These are phyloP conservation scores for Pseudogymnoascus sp. DNA, from an alignment of 2,329 filamentous ascomycete species.

Conservation along the genomic window DNA sequence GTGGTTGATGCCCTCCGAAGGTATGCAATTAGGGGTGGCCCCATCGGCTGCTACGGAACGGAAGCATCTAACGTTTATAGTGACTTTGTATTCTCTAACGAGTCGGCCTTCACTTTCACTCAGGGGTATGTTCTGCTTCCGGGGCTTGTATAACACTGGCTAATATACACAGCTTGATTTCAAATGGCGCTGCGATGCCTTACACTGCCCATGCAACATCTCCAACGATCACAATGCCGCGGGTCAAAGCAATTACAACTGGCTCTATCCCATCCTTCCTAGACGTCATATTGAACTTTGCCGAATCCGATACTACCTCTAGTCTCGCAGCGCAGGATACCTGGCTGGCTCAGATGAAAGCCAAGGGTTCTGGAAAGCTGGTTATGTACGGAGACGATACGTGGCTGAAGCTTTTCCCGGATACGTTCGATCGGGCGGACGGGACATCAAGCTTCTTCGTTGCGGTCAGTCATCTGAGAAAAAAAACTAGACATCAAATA, in stretches of 20 bases:
- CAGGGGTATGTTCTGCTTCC: constrained; percentile 55
- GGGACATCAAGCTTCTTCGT: constrained; percentile 98
- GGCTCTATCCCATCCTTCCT: constrained; percentile 97
- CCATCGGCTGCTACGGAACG: not conserved
- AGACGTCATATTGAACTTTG: constrained; percentile 92
- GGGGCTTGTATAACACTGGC: constrained; percentile 4
- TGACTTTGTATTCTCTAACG: constrained; percentile 81
- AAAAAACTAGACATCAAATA: constrained; percentile 20
- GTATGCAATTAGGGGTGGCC: constrained; percentile 35
- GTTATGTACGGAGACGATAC: constrained; percentile 98
- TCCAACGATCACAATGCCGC: constrained; percentile 96
- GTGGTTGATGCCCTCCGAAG: constrained; percentile 91
- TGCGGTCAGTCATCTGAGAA: constrained; percentile 54
- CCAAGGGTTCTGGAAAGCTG: constrained; percentile 61
- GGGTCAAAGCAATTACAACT: constrained; percentile 93
- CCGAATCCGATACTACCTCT: constrained; percentile 86
- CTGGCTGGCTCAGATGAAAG: constrained; percentile 89
- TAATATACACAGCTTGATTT: constrained; percentile 58
- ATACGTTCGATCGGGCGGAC: constrained; percentile 76
- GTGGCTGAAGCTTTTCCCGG: constrained; percentile 93
- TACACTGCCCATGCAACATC: constrained; percentile 96
- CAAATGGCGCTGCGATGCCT: constrained; percentile 72
- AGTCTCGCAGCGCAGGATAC: constrained; percentile 84
- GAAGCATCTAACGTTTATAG: constrained; percentile 38
- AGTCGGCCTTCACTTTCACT: constrained; percentile 78